A percentile compares a stretch with the other conserved stretches of the same genome.
phyloP scores from a whole-genome alignment of 1,284 basidiomycete genomes.

The Cutaneotrichosporon cavernicola region DNA sequence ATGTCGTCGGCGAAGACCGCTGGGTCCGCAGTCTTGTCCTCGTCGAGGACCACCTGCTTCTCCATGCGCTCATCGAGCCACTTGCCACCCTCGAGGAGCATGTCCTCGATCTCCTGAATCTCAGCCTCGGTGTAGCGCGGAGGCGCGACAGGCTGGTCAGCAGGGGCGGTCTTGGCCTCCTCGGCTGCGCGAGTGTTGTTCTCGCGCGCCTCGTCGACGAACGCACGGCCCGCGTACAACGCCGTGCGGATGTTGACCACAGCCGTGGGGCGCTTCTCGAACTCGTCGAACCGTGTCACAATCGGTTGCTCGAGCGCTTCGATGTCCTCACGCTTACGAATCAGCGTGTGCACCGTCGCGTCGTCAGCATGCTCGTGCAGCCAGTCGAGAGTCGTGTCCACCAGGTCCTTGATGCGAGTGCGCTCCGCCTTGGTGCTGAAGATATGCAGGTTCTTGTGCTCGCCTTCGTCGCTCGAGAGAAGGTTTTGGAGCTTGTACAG shows the following conservation, averaged over 20 bases:
- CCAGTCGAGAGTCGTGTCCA: constrained; percentile 76
- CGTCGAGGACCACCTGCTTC: constrained; percentile 67
- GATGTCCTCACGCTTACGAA: constrained; percentile 69
- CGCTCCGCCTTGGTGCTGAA: constrained; percentile 75
- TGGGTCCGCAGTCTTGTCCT: constrained; percentile 68
- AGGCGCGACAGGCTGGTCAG: constrained; percentile 57
- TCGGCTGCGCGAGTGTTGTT: constrained; percentile 61
- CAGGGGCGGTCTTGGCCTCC: constrained; percentile 43
- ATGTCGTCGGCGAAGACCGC: constrained; percentile 77
- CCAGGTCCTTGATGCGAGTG: constrained; percentile 62
- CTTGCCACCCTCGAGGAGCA: constrained; percentile 69
- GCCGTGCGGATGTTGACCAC: constrained; percentile 66
- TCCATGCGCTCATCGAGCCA: constrained; percentile 78
- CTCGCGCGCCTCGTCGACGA: constrained; percentile 72
- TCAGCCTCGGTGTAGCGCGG: constrained; percentile 81
- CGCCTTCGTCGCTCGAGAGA: constrained; percentile 64
- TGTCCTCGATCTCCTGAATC: constrained; percentile 68
- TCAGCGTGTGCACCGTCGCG: constrained; percentile 71
- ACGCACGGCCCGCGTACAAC: constrained; percentile 62
- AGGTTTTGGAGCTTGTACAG: constrained; percentile 86
- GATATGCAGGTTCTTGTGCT: constrained; percentile 69
- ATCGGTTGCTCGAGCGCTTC: constrained; percentile 83
- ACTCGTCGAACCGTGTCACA: constrained; percentile 80
- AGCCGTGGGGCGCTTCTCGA: constrained; percentile 66
- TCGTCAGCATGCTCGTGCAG: constrained; percentile 79